Evolutionary conservation across 2,329 filamentous ascomycete genomes (phyloP).

Genomic region (Calonectria hongkongensis): DNA sequence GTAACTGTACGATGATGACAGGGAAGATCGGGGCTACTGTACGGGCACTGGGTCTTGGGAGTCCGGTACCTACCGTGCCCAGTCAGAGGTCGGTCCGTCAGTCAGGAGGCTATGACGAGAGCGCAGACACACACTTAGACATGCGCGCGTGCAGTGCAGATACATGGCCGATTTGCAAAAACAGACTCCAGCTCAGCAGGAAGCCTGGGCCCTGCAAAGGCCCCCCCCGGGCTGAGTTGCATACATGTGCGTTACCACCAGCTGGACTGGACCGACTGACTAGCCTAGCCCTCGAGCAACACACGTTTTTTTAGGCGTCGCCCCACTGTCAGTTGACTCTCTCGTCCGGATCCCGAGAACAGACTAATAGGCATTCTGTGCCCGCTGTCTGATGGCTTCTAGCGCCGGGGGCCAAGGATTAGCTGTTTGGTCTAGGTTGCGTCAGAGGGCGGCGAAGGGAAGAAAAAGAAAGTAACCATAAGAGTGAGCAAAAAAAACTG

Average conservation of each 20-base stretch:
- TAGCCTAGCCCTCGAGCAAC: conserved; percentile 19
- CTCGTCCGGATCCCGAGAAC: conserved; percentile 20
- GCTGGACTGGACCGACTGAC: conserved; percentile 5
- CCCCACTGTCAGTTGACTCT: conserved; percentile 17
- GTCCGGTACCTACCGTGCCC: conserved; percentile 24
- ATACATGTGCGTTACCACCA: conserved; percentile 3
- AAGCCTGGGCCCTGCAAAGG: conserved; percentile 27
- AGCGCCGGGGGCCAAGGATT: conserved; percentile 16
- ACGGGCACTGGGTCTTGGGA: conserved; percentile 10
- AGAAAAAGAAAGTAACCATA: conserved; percentile 35
- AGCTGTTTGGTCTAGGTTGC: conserved; percentile 32
- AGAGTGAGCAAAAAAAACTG: conserved; percentile 27
- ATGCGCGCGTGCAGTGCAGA: conserved; percentile 14
- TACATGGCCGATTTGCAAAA: conserved; percentile 24
- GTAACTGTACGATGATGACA: conserved; percentile 28
- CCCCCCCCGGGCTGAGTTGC: conserved; percentile 20
- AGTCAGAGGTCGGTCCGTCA: conserved; percentile 9
- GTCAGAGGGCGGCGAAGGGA: conserved; percentile 38
- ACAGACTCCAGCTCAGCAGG: conserved; percentile 27
- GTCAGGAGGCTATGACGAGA: conserved; percentile 12
- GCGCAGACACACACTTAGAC: conserved; percentile 15
- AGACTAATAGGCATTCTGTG: conserved; percentile 19
- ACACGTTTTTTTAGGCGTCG: conserved; percentile 21
- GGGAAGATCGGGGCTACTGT: conserved; percentile 25
- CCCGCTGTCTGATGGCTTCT: conserved; percentile 3